phyloP scores from a whole-genome alignment of 2,329 filamentous ascomycete species.

The Beauveria brongniartii region DNA sequence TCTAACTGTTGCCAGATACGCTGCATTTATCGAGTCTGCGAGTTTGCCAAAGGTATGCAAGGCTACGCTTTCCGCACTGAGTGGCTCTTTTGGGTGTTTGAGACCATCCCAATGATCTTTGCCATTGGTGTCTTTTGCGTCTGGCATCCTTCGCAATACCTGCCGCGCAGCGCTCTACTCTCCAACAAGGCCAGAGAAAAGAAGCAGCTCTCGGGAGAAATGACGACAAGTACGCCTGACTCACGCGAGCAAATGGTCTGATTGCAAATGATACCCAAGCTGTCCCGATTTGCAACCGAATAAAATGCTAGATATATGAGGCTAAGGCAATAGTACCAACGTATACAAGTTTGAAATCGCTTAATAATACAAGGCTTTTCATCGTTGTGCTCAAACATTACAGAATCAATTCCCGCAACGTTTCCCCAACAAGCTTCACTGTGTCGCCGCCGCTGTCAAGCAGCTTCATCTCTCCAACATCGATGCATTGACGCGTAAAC shows the following conservation, averaged over 20 bases:
- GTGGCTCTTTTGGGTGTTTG: slow-evolving; percentile 46
- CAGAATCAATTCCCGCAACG: slow-evolving; percentile 5
- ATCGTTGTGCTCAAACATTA: neutral
- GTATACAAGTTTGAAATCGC: neutral
- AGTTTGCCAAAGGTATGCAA: slow-evolving; percentile 43
- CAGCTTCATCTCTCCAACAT: slow-evolving; percentile 3
- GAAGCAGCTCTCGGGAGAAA: neutral
- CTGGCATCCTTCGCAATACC: slow-evolving; percentile 37
- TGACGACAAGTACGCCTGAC: neutral
- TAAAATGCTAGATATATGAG: neutral
- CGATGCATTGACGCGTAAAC: slow-evolving; percentile 17
- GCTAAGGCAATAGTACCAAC: no score
- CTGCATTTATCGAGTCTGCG: slow-evolving; percentile 44
- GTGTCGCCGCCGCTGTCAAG: slow-evolving; percentile 12
- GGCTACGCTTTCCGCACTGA: slow-evolving; percentile 42
- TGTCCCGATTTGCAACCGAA: neutral
- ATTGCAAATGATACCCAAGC: neutral
- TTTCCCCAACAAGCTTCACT: slow-evolving; percentile 13
- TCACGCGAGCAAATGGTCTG: slow-evolving; percentile 1
- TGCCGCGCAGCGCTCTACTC: slow-evolving; percentile 18
- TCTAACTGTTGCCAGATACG: slow-evolving; percentile 27
- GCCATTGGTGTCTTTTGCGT: slow-evolving; percentile 41
- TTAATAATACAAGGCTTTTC: neutral
- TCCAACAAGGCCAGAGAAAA: neutral
- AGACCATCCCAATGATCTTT: slow-evolving; percentile 38